These are phyloP conservation scores for Nannochloropsis gaditana DNA, from an alignment of 108 stramenopile species.

Conservation along the genomic window DNA sequence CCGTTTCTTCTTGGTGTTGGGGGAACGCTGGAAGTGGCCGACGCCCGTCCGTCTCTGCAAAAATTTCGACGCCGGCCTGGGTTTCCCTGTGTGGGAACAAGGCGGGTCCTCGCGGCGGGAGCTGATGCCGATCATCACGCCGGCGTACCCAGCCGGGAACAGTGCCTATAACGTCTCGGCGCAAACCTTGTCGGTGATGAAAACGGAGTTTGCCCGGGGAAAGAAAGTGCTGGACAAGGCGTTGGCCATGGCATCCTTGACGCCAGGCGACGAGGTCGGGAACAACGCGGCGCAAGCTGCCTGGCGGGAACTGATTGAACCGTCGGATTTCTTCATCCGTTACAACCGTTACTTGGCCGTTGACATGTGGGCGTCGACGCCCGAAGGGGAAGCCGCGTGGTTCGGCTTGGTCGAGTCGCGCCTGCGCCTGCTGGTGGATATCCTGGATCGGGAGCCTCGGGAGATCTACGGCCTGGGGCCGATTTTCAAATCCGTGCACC, in stretches of 20 bases:
- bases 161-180: conserved; percentile 84
- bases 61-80: conserved; percentile 8
- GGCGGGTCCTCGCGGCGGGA: conserved; percentile 19
- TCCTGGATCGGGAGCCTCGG: background rate
- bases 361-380: conserved; percentile 79
- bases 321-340: conserved; percentile 88
- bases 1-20: conserved; percentile 62
- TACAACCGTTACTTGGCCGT: conserved; percentile 88
- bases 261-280: conserved; percentile 60
- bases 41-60: conserved; percentile 48
- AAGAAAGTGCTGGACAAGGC: conserved; percentile 59
- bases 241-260: conserved; percentile 51
- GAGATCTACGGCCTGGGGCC: background rate
- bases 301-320: conserved; percentile 78
- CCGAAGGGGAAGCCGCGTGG: conserved; percentile 81
- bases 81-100: background rate
- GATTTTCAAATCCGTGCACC: background rate
- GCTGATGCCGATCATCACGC: conserved; percentile 87
- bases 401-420: conserved; percentile 83
- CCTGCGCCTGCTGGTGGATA: conserved; percentile 53
- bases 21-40: conserved; percentile 70
- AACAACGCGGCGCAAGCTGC: conserved; percentile 49
- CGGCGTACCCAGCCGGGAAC: conserved; percentile 92
- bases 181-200: conserved; percentile 71
- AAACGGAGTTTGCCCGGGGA: conserved; percentile 63